Evolutionary conservation across 768 basidiomycete genomes (phyloP), one percentile per base, ranked within the genome.

Genomic region (Lentinula sp.): DNA sequence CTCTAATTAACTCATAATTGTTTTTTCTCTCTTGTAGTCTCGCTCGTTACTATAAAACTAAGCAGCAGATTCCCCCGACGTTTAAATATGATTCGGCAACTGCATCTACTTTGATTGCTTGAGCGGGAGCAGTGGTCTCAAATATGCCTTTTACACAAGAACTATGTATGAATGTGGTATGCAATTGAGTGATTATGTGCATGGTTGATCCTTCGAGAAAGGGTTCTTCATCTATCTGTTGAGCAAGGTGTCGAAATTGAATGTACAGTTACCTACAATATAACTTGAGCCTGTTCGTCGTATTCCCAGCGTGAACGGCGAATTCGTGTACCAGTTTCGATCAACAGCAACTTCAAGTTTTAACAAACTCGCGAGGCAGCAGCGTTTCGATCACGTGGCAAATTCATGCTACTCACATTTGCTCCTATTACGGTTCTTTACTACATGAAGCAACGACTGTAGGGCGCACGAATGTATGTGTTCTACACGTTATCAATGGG

Each of bases 61-160:
- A 90, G 85, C 93, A 95, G 80, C 93, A 96, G 85, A 90, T 98
- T 68, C 86, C 94, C 62, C 95, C 95, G 68, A 94, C 93, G 62
- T 97, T 97, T 91, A 97, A 96, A 81, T 99, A 98, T 75, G 96
- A 99, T 77, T 86, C 94, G 63, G 90, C 88, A 49, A 97, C 95
- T 56, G 96, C 96, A 50, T 95, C 93, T 42, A 97, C 92, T 41
- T 79, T 94, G 71, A 87, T 93, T 72, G 91, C 91, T 72, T 93
- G 78, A 82, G 69, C 6, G 57, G n/a, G 51, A 2, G 51, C 15
- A 18, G n/a, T 5, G 20, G 12, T 28, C 28, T 28, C 28, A 28
- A 10, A 50, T 50, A 33, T 50, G 10, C 32, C 49, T 50, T 33
- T n/a, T 28, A 10, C 16, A 33, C 32, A n/a, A n/a, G n/a, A n/a